Evolutionary conservation across 2,329 filamentous ascomycete species (phyloP), one percentile per base, ranked within the genome.

Genomic region (Apiospora phragmitis): DNA sequence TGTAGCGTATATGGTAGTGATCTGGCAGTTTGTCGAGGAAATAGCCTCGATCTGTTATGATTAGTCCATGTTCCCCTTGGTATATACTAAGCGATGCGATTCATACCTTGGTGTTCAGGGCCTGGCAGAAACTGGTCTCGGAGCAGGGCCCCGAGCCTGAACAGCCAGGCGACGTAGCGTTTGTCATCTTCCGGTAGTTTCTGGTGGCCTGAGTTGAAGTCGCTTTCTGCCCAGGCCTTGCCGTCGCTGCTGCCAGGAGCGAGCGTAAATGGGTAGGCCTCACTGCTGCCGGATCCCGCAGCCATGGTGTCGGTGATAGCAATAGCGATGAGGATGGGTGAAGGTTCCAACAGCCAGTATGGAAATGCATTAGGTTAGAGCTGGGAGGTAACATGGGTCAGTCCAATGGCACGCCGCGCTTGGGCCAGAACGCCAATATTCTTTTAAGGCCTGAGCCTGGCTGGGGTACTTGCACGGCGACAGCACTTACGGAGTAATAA

Each of bases 1-100:
- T 73, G 16, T n/a, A 45, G 6, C 72, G 68, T 29, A 73, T 59
- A 41, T 73, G 71, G 49, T 73, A 73, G 47, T 70, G 29, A 29
- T 68, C 67, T 1, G 72, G 72, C 12, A 73, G 49, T 32, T 49
- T 51, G 14, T 70, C 62, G 35, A 73, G 68, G 42, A 67, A 68
- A 43, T 71, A 73, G 16, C 35, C 67, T 9, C 71, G 69, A 43
- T 67, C 71, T 73, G 35, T 3, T 11, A 2, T 6, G 65, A 4
- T 41, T n/a, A n/a, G 42, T 11, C 18, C 9, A 29, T 29, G 42
- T 29, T 7, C 11, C 12, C 38, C n/a, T 43, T 18, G 6, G 18
- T 35, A 26, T 26, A 14, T 21, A 55, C 5, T 12, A 16, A 14
- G 12, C 18, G 24, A 41, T n/a, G 7, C 59, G 32, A 65, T 62